Conservation (phyloP, 1,284 basidiomycete genomes). For the Meripilus lineatus region DNA sequence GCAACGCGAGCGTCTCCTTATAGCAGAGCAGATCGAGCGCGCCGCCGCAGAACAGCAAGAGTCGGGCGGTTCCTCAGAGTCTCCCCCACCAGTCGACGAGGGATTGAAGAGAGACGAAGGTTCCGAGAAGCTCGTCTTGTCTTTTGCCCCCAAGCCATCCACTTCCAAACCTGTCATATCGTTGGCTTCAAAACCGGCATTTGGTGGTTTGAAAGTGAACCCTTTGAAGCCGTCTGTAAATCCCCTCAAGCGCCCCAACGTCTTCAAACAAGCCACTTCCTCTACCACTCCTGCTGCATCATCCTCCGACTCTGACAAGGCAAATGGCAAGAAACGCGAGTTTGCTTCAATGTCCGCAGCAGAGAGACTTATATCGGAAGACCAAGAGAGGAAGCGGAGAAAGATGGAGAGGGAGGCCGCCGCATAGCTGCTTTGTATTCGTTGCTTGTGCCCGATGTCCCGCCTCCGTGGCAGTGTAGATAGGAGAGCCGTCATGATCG, state of each 20-base stretch:
- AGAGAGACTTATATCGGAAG: constrained; percentile 83
- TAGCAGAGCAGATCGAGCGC: constrained; percentile 92
- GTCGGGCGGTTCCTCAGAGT: constrained; percentile 20
- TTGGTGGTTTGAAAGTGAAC: constrained; percentile 62
- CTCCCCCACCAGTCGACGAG: constrained; percentile 42
- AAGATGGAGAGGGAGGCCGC: constrained; percentile 55
- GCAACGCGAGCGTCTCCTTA: constrained; percentile 85
- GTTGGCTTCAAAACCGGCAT: constrained; percentile 18
- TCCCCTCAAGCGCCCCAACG: constrained; percentile 66
- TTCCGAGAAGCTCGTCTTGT: constrained; percentile 68
- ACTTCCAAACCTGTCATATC: constrained; percentile 30
- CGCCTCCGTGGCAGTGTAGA: too few relatives aligned
- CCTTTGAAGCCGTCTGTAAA: constrained; percentile 40
- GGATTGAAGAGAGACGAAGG: constrained; percentile 74
- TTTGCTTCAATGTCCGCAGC: constrained; percentile 64
- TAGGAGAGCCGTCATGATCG: too few relatives aligned
- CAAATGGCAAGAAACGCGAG: constrained; percentile 45
- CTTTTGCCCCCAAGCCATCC: constrained; percentile 53
- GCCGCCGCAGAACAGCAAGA: constrained; percentile 44
- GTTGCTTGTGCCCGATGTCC: too few relatives aligned
- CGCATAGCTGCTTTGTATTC: too few relatives aligned
- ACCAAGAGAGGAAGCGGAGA: constrained; percentile 78
- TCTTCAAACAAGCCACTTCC: constrained; percentile 55
- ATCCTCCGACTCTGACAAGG: constrained; percentile 11
- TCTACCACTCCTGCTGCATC: constrained; percentile 13